A percentile compares a stretch with the other conserved stretches of the same genome.
phyloP scores from a whole-genome alignment of 2,329 filamentous ascomycete genomes.

The Ophiostoma sp. region DNA sequence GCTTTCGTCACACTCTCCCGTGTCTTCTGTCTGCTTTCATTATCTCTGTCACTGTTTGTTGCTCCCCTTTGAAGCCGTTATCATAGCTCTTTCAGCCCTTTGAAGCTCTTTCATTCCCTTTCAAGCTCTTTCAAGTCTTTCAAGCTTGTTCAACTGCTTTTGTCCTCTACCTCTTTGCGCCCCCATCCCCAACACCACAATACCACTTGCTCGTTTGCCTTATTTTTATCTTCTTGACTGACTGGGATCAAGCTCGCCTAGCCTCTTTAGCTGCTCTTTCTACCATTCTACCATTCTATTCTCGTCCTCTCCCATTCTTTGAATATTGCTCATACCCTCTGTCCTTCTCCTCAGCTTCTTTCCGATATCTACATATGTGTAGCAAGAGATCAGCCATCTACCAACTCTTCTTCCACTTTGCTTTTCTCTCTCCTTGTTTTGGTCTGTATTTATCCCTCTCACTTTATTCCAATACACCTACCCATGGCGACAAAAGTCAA shows the following conservation, averaged over 20 bases:
- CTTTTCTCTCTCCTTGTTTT: background rate
- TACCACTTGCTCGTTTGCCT: background rate
- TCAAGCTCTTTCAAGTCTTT: too few species aligned
- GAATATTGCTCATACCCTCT: background rate
- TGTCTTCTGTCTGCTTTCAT: background rate
- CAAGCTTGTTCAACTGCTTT: background rate
- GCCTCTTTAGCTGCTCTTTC: background rate
- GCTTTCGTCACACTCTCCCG: background rate
- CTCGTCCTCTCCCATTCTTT: background rate
- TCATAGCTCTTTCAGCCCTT: too few species aligned
- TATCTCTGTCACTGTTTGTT: background rate
- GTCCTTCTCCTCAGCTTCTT: background rate
- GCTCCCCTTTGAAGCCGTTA: background rate
- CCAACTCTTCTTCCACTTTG: background rate
- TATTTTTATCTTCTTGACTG: constrained; percentile 8
- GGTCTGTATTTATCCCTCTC: too few species aligned
- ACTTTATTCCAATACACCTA: background rate
- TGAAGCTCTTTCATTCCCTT: background rate
- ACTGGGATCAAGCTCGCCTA: background rate
- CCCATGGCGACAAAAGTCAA: background rate
- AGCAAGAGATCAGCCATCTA: background rate
- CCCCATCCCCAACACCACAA: background rate
- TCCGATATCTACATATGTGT: background rate
- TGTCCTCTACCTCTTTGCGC: background rate
- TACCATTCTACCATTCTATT: background rate